Evolutionary conservation across 345 rosid genomes (phyloP), one percentile per base, ranked within the genome.

Genomic region (Turnera subulata): DNA sequence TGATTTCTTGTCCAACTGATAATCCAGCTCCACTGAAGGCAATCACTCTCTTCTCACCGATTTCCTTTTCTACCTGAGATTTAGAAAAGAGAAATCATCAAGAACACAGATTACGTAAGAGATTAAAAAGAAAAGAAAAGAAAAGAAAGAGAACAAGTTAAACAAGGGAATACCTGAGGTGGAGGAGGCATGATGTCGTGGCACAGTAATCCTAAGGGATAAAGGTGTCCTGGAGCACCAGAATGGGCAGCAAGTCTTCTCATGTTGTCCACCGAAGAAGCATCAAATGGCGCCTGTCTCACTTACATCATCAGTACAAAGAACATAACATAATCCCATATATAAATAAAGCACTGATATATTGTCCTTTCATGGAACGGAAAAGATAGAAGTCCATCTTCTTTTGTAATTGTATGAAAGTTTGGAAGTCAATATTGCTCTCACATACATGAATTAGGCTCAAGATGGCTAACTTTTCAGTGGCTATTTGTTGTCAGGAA

Each of bases 131-230:
- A n/a, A n/a, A n/a, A n/a, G n/a, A n/a, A n/a, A n/a, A n/a, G n/a
- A n/a, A n/a, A n/a, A n/a, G n/a, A n/a, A 25, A 50, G 17, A 60
- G 35, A 17, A 44, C n/a, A 51, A 46, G 33, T 55, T 35, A 55
- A 21, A 45, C 44, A 59, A 50, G 40, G 33, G 55, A 42, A 16
- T 49, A 89, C 99, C 80, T 76, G 80, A 2, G 62, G 61, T 23
- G 99, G 99, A 79, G 99, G 99, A 4, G 99, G 99, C 97, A 93
- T 93, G 64, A 93, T 85, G 70, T 84, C 89, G 64, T 84, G 53
- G 77, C 98, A 92, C 56, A 84, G 74, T 59, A 92, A 65, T 62
- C 95, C 78, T 68, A 89, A 69, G 11, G 97, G 98, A 61, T 84
- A 92, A 33, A 86, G 56, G 74, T 86, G 96, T 51, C 86, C 91